These are phyloP conservation scores for Yarrowia yakushimensis DNA, from an alignment of 805 yeast species.

Conservation along the genomic window DNA sequence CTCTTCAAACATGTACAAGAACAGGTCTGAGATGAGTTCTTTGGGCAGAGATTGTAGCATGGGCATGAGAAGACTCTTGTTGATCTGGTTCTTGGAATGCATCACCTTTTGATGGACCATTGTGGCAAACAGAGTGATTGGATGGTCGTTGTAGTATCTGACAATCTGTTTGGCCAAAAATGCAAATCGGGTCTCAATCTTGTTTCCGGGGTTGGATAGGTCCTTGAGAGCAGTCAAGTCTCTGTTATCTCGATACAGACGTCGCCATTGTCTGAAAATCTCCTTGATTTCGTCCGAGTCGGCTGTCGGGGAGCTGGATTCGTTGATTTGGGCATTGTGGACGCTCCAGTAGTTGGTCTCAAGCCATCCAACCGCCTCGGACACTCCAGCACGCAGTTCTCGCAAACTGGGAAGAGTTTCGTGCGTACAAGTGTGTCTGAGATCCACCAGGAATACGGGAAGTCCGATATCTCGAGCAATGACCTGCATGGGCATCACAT, in stretches of 20 bases:
- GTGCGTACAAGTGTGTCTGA: conserved; percentile 19
- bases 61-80: neutral
- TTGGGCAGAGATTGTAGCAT: neutral
- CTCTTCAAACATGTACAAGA: neutral
- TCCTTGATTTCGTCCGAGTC: neutral
- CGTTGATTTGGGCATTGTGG: neutral
- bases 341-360: neutral
- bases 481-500: conserved; percentile 10
- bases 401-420: neutral
- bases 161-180: neutral
- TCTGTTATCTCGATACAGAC: neutral
- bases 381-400: neutral
- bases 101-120: conserved; percentile 13
- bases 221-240: neutral
- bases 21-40: neutral
- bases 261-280: conserved; percentile 7
- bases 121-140: neutral
- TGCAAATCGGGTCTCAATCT: neutral
- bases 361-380: neutral
- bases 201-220: neutral
- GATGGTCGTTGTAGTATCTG: neutral
- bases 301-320: neutral
- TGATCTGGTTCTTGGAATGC: neutral
- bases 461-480: conserved; percentile 19
- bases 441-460: neutral